Evolutionary conservation across 1,284 basidiomycete genomes (phyloP).

Genomic region (Ceratobasidium papillatum): DNA sequence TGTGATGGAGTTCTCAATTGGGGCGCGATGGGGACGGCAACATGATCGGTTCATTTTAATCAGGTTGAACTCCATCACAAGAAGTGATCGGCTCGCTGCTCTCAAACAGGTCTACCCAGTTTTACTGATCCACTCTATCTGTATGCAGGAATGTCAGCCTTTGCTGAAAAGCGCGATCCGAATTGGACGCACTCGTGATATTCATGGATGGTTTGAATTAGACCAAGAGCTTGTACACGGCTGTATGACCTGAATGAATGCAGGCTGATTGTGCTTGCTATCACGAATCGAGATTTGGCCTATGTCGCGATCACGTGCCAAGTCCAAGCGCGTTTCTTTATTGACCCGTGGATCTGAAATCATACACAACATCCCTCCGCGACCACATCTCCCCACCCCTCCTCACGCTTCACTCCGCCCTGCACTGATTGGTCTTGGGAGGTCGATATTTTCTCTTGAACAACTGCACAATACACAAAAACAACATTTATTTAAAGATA

Average conservation of each 20-base stretch:
- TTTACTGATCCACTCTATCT: constrained; percentile 34
- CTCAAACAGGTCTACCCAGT: not conserved
- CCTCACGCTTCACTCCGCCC: not conserved
- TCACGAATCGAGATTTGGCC: too few species aligned
- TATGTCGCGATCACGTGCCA: constrained; percentile 27
- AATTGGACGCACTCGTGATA: constrained; percentile 67
- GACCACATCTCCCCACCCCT: not conserved
- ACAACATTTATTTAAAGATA: not conserved
- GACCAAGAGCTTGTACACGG: not conserved
- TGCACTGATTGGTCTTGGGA: not conserved
- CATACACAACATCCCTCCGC: not conserved
- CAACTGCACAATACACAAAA: not conserved
- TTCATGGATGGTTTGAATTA: not conserved
- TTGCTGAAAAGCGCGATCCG: constrained; percentile 96
- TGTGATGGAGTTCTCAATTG: too few species aligned
- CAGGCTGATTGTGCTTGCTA: not conserved
- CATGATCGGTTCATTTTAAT: not conserved
- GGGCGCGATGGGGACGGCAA: not conserved
- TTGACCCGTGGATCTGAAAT: not conserved
- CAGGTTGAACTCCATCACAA: constrained; percentile 27
- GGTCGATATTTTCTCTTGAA: not conserved
- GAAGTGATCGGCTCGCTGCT: not conserved
- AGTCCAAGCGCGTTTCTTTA: not conserved
- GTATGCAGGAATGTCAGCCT: constrained; percentile 86
- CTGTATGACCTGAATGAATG: not conserved